Conservation (phyloP, 176 grass and related monocot genomes). For the Carex littledalei region DNA sequence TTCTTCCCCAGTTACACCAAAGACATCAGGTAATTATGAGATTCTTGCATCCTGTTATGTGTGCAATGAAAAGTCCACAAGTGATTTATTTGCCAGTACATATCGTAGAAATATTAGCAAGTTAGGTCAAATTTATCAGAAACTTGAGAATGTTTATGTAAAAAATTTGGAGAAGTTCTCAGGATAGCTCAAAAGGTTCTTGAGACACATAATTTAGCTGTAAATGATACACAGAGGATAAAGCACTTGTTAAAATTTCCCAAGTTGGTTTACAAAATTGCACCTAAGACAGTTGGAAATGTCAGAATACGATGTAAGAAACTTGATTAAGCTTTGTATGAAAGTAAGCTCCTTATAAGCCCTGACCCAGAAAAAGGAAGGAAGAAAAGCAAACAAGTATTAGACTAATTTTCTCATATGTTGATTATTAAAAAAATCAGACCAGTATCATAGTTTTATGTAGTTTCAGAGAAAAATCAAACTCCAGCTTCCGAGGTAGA, state of each 20-base stretch:
- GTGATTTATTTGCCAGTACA: background rate
- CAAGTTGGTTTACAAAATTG: background rate
- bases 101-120: background rate
- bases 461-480: slow-evolving; percentile 3
- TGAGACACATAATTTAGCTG: background rate
- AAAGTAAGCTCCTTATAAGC: background rate
- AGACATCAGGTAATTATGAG: slow-evolving; percentile 4
- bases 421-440: background rate
- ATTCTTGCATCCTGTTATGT: background rate
- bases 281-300: background rate
- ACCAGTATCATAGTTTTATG: background rate
- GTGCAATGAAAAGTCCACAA: background rate
- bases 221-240: background rate
- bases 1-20: slow-evolving; percentile 19
- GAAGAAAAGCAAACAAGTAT: background rate
- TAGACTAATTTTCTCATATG: background rate
- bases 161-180: background rate
- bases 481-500: background rate
- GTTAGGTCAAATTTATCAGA: background rate
- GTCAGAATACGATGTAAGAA: background rate
- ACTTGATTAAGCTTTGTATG: background rate
- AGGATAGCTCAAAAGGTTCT: background rate
- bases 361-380: background rate
- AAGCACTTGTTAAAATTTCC: background rate
- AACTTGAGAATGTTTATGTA: background rate